A percentile compares a stretch with the other conserved stretches of the same genome.
Evolutionary conservation across 1,284 basidiomycete genomes (phyloP).

Genomic region (Wallemia hederae): DNA sequence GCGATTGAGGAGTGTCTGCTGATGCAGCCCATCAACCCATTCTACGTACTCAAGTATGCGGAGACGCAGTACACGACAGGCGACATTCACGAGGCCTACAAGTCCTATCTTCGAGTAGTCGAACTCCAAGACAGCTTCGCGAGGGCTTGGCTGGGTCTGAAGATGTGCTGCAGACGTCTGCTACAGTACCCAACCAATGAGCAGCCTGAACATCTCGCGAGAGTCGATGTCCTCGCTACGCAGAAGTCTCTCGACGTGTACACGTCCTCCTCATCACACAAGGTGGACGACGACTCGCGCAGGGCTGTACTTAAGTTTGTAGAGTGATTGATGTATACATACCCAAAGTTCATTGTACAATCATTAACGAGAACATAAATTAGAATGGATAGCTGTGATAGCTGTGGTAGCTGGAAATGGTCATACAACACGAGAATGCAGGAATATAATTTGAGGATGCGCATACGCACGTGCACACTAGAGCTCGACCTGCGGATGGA

Average conservation of each 20-base stretch:
- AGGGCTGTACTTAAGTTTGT: neutral
- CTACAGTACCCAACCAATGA: neutral
- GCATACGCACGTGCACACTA: too few species aligned
- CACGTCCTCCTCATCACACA: neutral
- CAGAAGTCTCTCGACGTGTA: neutral
- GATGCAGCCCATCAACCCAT: constrained; percentile 55
- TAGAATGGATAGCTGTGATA: neutral
- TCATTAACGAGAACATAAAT: neutral
- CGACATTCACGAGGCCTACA: constrained; percentile 44
- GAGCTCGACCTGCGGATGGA: neutral
- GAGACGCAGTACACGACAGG: constrained; percentile 58
- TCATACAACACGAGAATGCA: neutral
- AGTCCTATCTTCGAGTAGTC: constrained; percentile 46
- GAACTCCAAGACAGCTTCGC: constrained; percentile 48
- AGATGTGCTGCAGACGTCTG: constrained; percentile 19
- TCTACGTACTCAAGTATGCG: constrained; percentile 49
- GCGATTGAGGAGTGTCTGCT: constrained; percentile 52
- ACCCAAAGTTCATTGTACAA: too few species aligned
- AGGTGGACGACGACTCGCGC: neutral
- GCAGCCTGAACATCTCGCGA: neutral
- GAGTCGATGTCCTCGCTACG: neutral
- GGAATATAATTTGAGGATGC: neutral
- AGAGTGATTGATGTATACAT: too few species aligned
- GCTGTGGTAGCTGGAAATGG: neutral
- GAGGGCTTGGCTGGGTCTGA: constrained; percentile 60